Evolutionary conservation across 148 eudicot genomes (phyloP).

Genomic region (Chenopodium album): DNA sequence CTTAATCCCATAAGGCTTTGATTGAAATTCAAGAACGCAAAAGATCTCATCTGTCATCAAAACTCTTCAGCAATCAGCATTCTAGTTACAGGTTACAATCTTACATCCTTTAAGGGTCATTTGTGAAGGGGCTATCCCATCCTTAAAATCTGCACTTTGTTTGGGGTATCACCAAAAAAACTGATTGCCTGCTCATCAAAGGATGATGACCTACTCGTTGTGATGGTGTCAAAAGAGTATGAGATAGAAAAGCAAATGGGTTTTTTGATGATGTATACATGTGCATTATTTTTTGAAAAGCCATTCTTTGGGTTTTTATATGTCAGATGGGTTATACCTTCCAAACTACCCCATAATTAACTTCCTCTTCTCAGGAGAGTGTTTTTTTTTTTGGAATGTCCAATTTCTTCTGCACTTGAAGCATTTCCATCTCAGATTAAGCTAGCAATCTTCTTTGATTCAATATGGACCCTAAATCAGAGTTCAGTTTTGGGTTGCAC

Average conservation of each 20-base stretch:
- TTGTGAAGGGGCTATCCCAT: neutral
- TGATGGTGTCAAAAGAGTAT: neutral
- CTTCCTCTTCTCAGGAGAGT: neutral
- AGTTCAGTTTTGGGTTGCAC: neutral
- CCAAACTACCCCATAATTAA: neutral
- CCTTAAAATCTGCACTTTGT: neutral
- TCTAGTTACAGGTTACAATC: neutral
- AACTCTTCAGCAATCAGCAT: neutral
- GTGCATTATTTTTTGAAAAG: neutral
- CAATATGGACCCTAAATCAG: neutral
- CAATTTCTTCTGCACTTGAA: neutral
- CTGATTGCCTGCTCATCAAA: neutral
- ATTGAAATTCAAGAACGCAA: neutral
- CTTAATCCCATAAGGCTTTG: too few relatives aligned
- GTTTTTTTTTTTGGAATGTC: neutral
- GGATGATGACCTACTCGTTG: neutral
- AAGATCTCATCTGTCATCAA: neutral
- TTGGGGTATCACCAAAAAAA: neutral
- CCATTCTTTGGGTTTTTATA: neutral
- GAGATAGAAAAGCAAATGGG: neutral
- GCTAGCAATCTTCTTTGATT: neutral
- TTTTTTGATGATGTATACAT: neutral
- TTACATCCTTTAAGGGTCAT: neutral
- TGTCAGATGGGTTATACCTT: neutral
- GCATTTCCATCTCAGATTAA: neutral